A percentile compares a stretch with the other conserved stretches of the same genome.
Conservation (phyloP, 2,329 filamentous ascomycete genomes). For the Piedraia hortae region DNA sequence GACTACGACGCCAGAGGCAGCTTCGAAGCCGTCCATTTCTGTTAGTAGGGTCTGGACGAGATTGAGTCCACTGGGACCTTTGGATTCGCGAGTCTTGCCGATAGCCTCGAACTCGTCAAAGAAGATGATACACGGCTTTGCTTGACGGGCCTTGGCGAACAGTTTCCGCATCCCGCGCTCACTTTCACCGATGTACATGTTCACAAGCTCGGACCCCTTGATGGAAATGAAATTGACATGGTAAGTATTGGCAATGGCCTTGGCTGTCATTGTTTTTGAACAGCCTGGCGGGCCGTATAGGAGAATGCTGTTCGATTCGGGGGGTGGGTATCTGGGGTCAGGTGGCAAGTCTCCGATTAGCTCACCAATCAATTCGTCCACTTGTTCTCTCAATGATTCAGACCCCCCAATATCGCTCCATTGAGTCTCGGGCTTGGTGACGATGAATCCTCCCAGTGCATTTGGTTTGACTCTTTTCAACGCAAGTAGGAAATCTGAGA, state of each 20-base stretch:
- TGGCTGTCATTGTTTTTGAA: slow-evolving; percentile 77
- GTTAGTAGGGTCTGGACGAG: slow-evolving; percentile 72
- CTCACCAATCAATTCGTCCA: slow-evolving; percentile 29
- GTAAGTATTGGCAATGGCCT: slow-evolving; percentile 72
- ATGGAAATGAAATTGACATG: slow-evolving; percentile 84
- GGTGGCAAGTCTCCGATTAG: slow-evolving; percentile 23
- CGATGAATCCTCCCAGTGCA: slow-evolving; percentile 67
- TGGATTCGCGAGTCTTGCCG: slow-evolving; percentile 26
- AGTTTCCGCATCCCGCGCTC: slow-evolving; percentile 65
- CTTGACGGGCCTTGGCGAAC: slow-evolving; percentile 62
- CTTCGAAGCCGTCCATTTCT: slow-evolving; percentile 87
- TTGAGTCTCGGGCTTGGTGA: slow-evolving; percentile 61
- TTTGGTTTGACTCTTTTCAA: slow-evolving; percentile 46
- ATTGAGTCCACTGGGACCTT: slow-evolving; percentile 34
- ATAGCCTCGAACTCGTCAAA: slow-evolving; percentile 93
- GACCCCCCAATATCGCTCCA: slow-evolving; percentile 82
- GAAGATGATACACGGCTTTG: slow-evolving; percentile 77
- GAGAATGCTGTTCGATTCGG: slow-evolving; percentile 63
- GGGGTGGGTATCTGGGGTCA: too few relatives aligned
- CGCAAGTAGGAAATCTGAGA: slow-evolving; percentile 34
- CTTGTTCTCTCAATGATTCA: slow-evolving; percentile 36
- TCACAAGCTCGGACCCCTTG: slow-evolving; percentile 76
- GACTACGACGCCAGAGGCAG: slow-evolving; percentile 56
- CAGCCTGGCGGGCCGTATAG: slow-evolving; percentile 84
- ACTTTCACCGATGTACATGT: slow-evolving; percentile 92